Evolutionary conservation across 345 rosid genomes (phyloP), one percentile per base, ranked within the genome.

Genomic region (Sisymbrium irio): DNA sequence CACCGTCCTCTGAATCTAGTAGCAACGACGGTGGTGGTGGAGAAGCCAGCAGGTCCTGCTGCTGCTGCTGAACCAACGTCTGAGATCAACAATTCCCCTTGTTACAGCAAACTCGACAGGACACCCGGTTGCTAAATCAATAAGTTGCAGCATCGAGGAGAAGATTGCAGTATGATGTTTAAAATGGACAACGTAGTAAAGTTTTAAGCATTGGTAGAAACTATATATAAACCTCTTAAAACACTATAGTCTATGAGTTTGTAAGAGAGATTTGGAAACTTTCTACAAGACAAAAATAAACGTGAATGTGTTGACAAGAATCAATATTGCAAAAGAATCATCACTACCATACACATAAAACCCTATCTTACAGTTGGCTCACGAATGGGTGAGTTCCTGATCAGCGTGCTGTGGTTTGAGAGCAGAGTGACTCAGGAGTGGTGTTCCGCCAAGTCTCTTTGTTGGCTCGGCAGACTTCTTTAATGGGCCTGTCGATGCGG

Each of bases 251-350:
- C 1, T 27, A 27, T 20, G 28, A 63, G 18, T 36, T 72, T 1
- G 46, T 72, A 46, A 9, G 47, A 9, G 47, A 58, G 4, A 28
- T 14, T 36, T 6, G 27, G 22, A 33, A 25, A 17, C 4, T 42
- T 18, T 45, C 33, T 46, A 64, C 67, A 40, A 59, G 20, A 67
- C 67, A 74, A 25, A 20, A 12, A 0, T 5, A 25, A 32, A 55
- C 2, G 13, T 28, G 61, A 58, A 59, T 36, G 2, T 67, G 63
- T 46, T 25, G 50, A 68, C 69, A 61, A 41, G 14, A 69, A 69
- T 69, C 60, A 76, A 47, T 57, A 27, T 37, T 70, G 80, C 32
- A 77, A 70, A 69, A 70, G 72, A 77, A 77, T 77, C 62, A 64
- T 57, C 46, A 77, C 66, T 64, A 63, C 12, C 14, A 35, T 12